Base-by-base conservation (phyloP, 805 yeast genomes). In the Vanderwaltozyma verrucispora region DNA sequence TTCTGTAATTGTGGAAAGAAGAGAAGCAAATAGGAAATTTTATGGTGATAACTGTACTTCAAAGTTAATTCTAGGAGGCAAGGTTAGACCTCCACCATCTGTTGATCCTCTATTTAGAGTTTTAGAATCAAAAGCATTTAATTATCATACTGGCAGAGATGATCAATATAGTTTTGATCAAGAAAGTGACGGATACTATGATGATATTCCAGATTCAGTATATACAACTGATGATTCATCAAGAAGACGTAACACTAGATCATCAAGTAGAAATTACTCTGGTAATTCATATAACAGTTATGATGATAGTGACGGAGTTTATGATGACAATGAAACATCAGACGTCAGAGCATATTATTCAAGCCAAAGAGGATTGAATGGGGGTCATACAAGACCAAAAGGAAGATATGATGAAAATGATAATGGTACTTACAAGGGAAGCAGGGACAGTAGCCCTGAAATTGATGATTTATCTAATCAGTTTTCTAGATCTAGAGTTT, bases 21-120 rank as follows among this genome's bases (percentile, higher is more conserved):
- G 97, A 63, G 98, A 92, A 50, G 95, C 96, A 17, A 92, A 92
- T 63, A 72, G 96, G 53, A 89, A 88, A 63, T 87, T 87, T 54
- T 92, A 92, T 56, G 97, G 98, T 27, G 72, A 70, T 48, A 76
- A 73, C 47, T 81, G 94, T 57, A 87, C 92, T 44, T 94, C 96
- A 13, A 75, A 85, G 59, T 69, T 70, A 53, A 83, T 92, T 50
- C 68, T 92, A 36, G 64, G 80, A 10, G 98, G 98, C 24, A 72
- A 78, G 45, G 87, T 89, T 12, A 88, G 83, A 30, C 75, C 95
- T 3, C 97, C 97, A 2, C 83, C 95, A 18, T 88, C 82, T 10
- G 80, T 87, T 48, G 96, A 86, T 44, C 70, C 92, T 2, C 69
- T 92, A 45, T 78, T 86, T 75, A 71, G 92, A 48, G 80, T 92